phyloP scores from a whole-genome alignment of 352 stramenopile genomes.

The Phytopythium vexans region DNA sequence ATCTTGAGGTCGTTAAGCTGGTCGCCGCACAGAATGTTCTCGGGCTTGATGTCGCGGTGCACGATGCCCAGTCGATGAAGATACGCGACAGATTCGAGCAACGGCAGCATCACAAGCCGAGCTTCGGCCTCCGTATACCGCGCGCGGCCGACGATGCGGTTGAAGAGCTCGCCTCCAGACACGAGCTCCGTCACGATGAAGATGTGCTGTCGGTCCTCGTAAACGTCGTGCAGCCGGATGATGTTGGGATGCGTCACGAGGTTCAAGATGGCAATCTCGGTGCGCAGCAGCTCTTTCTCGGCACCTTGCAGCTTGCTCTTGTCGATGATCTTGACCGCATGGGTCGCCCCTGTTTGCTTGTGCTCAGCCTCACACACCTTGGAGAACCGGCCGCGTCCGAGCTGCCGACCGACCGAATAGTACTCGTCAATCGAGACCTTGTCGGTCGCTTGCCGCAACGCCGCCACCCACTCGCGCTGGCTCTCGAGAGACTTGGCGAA shows the following conservation, averaged over 20 bases:
- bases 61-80: conserved; percentile 88
- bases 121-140: conserved; percentile 89
- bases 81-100: conserved; percentile 90
- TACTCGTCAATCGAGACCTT: conserved; percentile 88
- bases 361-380: conserved; percentile 81
- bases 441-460: conserved; percentile 77
- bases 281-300: conserved; percentile 89
- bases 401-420: conserved; percentile 86
- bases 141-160: conserved; percentile 90
- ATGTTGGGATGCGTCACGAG: conserved; percentile 90
- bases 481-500: conserved; percentile 79
- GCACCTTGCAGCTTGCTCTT: conserved; percentile 85
- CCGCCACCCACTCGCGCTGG: conserved; percentile 71
- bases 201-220: conserved; percentile 91
- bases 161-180: conserved; percentile 95
- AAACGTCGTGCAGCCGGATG: conserved; percentile 87
- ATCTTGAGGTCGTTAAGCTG: conserved; percentile 88
- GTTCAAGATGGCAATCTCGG: conserved; percentile 93
- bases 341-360: conserved; percentile 56
- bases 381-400: conserved; percentile 89
- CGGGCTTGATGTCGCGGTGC: conserved; percentile 84
- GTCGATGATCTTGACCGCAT: conserved; percentile 93
- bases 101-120: conserved; percentile 78
- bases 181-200: conserved; percentile 99
- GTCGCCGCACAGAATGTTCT: conserved; percentile 88